Percentiles rank a stretch among this genome's conserved stretches.
Evolutionary conservation across 371 early-diverging fungal genomes (phyloP).

Genomic region (Mortierella sp.): DNA sequence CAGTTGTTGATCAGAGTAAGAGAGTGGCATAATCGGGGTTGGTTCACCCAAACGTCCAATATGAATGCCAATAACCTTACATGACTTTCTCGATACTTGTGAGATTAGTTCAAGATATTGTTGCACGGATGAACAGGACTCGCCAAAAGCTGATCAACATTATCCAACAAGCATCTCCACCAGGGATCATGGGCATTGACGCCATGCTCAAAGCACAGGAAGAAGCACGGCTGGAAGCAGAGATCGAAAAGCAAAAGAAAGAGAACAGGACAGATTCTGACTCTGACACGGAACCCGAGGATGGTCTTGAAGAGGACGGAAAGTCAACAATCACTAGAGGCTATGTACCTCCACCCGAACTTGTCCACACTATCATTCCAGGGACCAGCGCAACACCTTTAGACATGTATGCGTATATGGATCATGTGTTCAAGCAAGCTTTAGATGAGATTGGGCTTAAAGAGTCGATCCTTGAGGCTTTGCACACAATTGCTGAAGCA

Average conservation of each 20-base stretch:
- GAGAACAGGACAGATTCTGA: not conserved
- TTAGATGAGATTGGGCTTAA: conserved; percentile 49
- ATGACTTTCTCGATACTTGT: not conserved
- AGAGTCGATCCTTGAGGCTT: conserved; percentile 33
- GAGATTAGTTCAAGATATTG: conserved; percentile 36
- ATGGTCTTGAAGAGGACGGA: not conserved
- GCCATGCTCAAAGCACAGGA: conserved; percentile 28
- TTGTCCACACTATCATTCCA: conserved; percentile 25
- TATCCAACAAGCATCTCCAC: conserved; percentile 36
- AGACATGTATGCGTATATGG: conserved; percentile 23
- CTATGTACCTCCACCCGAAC: conserved; percentile 25
- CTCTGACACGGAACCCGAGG: not conserved
- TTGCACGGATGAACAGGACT: conserved; percentile 26
- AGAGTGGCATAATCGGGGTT: not conserved
- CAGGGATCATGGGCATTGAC: conserved; percentile 31
- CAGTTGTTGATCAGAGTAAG: conserved; percentile 33
- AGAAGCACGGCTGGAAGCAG: conserved; percentile 16
- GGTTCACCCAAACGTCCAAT: too few species aligned
- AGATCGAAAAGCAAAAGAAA: conserved; percentile 9
- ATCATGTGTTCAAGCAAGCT: conserved; percentile 32
- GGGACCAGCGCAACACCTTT: conserved; percentile 40
- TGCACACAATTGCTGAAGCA: conserved; percentile 31
- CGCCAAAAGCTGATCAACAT: conserved; percentile 25
- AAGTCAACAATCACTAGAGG: conserved; percentile 6
- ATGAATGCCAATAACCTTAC: not conserved